phyloP scores from a whole-genome alignment of 1,284 basidiomycete species.

The Fomitopsis schrenkii region DNA sequence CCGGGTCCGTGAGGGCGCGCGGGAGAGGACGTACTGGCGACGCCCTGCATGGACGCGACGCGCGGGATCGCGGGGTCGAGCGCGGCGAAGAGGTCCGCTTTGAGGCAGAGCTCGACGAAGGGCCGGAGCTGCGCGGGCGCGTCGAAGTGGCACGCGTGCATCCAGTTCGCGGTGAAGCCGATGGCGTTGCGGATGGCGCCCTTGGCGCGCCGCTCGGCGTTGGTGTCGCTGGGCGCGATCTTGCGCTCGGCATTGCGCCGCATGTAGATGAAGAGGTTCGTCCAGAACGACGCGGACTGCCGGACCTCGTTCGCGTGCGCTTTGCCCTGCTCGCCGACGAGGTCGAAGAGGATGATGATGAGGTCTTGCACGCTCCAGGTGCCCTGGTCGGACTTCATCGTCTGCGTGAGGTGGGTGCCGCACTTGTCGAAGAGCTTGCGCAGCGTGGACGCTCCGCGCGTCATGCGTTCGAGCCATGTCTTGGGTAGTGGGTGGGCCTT shows the following conservation, averaged over 20 bases:
- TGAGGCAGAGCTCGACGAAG: neutral
- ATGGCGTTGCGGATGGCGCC: neutral
- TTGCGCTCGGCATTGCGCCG: neutral
- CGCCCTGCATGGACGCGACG: neutral
- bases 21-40: neutral
- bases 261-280: constrained; percentile 1
- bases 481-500: neutral
- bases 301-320: neutral
- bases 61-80: neutral
- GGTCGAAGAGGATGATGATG: neutral
- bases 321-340: neutral
- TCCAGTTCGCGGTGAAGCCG: neutral
- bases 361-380: neutral
- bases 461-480: neutral
- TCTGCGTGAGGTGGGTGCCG: neutral
- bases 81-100: neutral
- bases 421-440: neutral
- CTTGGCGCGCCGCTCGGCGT: neutral
- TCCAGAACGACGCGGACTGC: neutral
- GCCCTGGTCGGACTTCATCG: neutral
- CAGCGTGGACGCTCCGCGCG: neutral
- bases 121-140: neutral
- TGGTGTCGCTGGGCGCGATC: neutral
- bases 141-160: neutral
- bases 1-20: neutral